A percentile compares a stretch with the other conserved stretches of the same genome.
These are phyloP conservation scores for Starmerella tilneyi DNA, from an alignment of 805 yeast species.

Conservation along the genomic window DNA sequence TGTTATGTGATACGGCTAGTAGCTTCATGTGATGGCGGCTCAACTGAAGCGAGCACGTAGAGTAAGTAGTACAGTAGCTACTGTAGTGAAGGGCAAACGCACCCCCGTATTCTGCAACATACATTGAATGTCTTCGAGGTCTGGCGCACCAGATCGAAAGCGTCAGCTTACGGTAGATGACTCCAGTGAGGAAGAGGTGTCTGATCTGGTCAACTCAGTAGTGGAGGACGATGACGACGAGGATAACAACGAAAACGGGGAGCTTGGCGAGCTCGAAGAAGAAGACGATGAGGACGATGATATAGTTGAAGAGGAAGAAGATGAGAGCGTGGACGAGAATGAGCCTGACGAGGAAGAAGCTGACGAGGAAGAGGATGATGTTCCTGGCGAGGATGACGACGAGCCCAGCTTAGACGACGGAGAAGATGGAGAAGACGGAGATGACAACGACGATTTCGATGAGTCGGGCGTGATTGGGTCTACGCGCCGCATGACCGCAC, in stretches of 20 bases:
- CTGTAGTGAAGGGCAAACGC: too few species aligned
- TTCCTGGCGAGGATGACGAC: constrained; percentile 18
- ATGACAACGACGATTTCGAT: constrained; percentile 20
- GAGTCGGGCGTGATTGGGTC: constrained; percentile 15
- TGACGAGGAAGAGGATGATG: constrained; percentile 22
- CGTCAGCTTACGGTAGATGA: constrained; percentile 25
- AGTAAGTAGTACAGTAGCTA: too few species aligned
- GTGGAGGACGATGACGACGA: constrained; percentile 3
- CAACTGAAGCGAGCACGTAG: too few species aligned
- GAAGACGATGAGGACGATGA: constrained; percentile 19
- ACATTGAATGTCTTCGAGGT: neutral
- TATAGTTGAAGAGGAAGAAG: constrained; percentile 18
- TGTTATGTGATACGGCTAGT: too few species aligned
- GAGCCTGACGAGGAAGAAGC: constrained; percentile 24
- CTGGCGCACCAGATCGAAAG: constrained; percentile 34
- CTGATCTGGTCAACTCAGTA: neutral
- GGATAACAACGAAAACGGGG: constrained; percentile 9
- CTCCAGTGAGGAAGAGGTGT: constrained; percentile 16
- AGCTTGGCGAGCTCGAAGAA: constrained; percentile 7
- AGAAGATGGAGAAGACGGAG: constrained; percentile 21
- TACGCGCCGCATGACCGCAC: constrained; percentile 32
- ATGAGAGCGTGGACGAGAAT: constrained; percentile 23
- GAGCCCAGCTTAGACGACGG: constrained; percentile 23
- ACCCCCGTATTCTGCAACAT: too few species aligned
- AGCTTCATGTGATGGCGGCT: too few species aligned